These are phyloP conservation scores for Calonectria pseudoturangicola DNA, from an alignment of 2,329 filamentous ascomycete species.

Conservation along the genomic window DNA sequence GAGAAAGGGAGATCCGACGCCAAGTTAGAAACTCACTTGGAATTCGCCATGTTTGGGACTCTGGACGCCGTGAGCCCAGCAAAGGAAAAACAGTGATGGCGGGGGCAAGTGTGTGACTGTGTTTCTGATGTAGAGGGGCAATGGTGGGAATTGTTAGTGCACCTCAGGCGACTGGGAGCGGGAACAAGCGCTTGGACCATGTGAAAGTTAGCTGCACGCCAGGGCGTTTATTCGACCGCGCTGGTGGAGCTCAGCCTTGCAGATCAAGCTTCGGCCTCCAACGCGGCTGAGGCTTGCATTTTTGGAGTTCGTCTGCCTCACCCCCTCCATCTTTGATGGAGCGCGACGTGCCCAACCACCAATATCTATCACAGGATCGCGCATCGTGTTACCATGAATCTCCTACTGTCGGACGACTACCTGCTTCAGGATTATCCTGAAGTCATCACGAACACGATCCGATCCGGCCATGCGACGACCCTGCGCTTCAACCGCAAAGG, in stretches of 20 bases:
- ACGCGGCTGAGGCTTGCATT: conserved; percentile 51
- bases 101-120: conserved; percentile 39
- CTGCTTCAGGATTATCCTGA: conserved; percentile 90
- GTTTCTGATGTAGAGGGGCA: conserved; percentile 48
- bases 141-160: conserved; percentile 56
- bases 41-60: conserved; percentile 70
- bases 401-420: conserved; percentile 77
- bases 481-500: conserved; percentile 94
- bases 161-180: conserved; percentile 41
- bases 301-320: conserved; percentile 46
- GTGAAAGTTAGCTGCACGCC: conserved; percentile 43
- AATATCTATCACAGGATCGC: conserved; percentile 16
- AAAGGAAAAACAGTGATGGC: conserved; percentile 27
- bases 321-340: conserved; percentile 48
- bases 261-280: conserved; percentile 48
- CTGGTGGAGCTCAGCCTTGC: conserved; percentile 58
- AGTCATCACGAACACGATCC: conserved; percentile 89
- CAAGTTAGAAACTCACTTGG: conserved; percentile 64
- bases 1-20: background rate
- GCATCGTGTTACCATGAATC: conserved; percentile 68
- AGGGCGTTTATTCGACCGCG: background rate
- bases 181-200: conserved; percentile 42
- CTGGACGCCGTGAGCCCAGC: conserved; percentile 18
- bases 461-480: conserved; percentile 80
- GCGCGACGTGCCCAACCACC: conserved; percentile 38